Base-by-base conservation (phyloP, 202 grass and related monocot genomes). In the Dendrocalamus latiflorus region DNA sequence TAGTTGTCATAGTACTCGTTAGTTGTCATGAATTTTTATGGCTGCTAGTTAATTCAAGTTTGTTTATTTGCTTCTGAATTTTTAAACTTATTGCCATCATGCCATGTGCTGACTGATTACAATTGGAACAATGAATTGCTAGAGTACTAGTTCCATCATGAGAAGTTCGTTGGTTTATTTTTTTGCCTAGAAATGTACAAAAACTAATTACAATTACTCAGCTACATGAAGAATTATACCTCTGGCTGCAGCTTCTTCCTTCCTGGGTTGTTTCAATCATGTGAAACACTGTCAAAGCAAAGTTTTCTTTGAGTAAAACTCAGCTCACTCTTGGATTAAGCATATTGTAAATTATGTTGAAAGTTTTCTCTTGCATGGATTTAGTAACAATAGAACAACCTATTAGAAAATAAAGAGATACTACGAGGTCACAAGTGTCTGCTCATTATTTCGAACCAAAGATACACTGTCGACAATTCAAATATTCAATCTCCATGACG, bases 191-290 rank as follows among this genome's bases (percentile, higher is more conserved):
- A 85, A 50, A 81, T 38, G 30, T 75, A 70, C 3, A 77, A 72
- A 43, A 74, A 50, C 2, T 44, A 47, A 76, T 56, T 14, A 43
- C 21, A 78, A 13, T 39, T 51, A 25, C 44, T 55, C 8, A 59
- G 41, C 53, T 38, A 58, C 8, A 79, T 62, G 59, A 64, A 34
- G 48, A 68, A 43, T 8, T 78, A 66, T 92, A 99, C 96, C 96
- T 90, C 91, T 86, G 45, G 87, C 81, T 67, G 91, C 89, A 80
- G 96, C 93, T 81, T 95, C 96, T 90, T 99, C 96, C 81, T 83
- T 93, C 81, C 87, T 51, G 39, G 7, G 16, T 20, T 56, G 26
- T 53, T 89, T 66, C 56, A 82, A 77, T 66, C 16, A 11, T 47
- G 51, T 78, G 16, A 41, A 54, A 68, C 77, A 42, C 59, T 41